Evolutionary conservation across 1,284 basidiomycete genomes (phyloP).

Genomic region (Ustilago shanxiensis): DNA sequence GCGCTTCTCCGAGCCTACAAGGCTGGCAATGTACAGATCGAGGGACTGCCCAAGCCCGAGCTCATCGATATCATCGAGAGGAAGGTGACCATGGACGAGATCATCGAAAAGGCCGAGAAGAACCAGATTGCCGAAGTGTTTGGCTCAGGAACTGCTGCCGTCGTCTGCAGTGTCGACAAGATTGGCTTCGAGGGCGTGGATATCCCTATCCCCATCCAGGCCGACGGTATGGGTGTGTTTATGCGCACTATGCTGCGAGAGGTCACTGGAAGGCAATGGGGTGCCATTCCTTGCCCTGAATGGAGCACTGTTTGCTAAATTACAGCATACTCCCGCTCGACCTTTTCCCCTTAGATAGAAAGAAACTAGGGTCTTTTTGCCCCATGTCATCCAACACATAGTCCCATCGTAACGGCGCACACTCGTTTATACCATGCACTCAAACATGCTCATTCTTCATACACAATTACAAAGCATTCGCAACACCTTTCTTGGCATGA

Average conservation of each 20-base stretch:
- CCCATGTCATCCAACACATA: background rate
- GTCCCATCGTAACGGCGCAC: background rate
- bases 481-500: background rate
- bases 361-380: no score
- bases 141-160: slow-evolving; percentile 54
- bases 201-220: slow-evolving; percentile 44
- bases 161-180: slow-evolving; percentile 56
- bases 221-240: slow-evolving; percentile 49
- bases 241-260: slow-evolving; percentile 50
- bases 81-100: slow-evolving; percentile 54
- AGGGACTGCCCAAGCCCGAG: slow-evolving; percentile 49
- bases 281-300: slow-evolving; percentile 40
- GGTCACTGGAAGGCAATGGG: slow-evolving; percentile 54
- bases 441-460: background rate
- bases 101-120: slow-evolving; percentile 34
- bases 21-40: slow-evolving; percentile 73
- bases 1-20: slow-evolving; percentile 77
- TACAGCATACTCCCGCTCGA: background rate
- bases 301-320: slow-evolving; percentile 54
- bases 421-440: background rate
- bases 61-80: slow-evolving; percentile 41
- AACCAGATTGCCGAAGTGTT: slow-evolving; percentile 50
- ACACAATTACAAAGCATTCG: background rate
- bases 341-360: background rate
- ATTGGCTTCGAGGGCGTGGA: slow-evolving; percentile 50